Evolutionary conservation across 2,329 filamentous ascomycete species (phyloP).

Genomic region (Erysiphe pulchra): DNA sequence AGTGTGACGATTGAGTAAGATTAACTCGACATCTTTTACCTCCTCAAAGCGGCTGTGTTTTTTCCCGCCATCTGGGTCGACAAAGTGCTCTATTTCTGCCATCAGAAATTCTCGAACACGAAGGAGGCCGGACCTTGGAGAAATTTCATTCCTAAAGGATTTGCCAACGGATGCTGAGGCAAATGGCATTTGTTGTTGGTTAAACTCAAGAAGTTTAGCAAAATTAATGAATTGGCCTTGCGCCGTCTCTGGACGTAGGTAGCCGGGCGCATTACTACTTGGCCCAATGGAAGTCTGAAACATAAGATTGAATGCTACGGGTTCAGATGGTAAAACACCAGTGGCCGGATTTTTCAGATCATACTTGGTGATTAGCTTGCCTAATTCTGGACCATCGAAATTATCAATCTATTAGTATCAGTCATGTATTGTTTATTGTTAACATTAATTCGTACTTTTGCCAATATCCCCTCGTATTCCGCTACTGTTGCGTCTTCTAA

Average conservation of each 20-base stretch:
- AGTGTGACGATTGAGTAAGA: constrained; percentile 59
- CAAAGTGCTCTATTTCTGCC: constrained; percentile 97
- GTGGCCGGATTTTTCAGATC: constrained; percentile 74
- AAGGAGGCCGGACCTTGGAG: constrained; percentile 68
- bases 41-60: constrained; percentile 75
- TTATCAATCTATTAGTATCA: constrained; percentile 51
- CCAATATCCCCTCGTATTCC: constrained; percentile 79
- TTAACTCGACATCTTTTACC: constrained; percentile 60
- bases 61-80: constrained; percentile 85
- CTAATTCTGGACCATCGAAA: constrained; percentile 68
- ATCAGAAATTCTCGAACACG: constrained; percentile 94
- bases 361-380: constrained; percentile 69
- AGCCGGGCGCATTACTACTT: constrained; percentile 64
- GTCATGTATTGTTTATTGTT: not conserved
- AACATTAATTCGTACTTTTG: constrained; percentile 22
- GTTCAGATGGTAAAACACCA: constrained; percentile 48
- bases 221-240: constrained; percentile 98
- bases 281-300: constrained; percentile 90
- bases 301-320: constrained; percentile 94
- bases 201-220: constrained; percentile 85
- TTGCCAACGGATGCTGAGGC: constrained; percentile 93
- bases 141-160: constrained; percentile 96
- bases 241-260: constrained; percentile 78
- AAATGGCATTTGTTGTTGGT: constrained; percentile 86
- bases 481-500: constrained; percentile 64